phyloP scores from a whole-genome alignment of 2,329 filamentous ascomycete genomes.

The Pseudocercospora cruenta region DNA sequence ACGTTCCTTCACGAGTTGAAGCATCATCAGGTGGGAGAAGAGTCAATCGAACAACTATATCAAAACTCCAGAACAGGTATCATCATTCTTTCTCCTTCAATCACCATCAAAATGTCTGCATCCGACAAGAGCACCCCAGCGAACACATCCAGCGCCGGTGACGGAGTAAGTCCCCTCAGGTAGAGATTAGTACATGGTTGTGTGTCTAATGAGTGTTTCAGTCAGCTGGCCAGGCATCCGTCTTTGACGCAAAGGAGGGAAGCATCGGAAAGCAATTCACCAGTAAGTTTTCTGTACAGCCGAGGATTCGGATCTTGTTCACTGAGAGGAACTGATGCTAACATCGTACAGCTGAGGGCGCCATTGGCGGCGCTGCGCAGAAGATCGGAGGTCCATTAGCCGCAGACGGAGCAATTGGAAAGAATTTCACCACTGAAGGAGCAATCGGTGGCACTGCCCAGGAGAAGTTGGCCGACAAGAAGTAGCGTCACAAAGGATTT shows the following conservation, averaged over 20 bases:
- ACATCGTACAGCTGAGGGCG: background rate
- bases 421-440: constrained; percentile 16
- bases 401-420: constrained; percentile 13
- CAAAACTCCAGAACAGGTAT: background rate
- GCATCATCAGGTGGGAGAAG: background rate
- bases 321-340: background rate
- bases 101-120: background rate
- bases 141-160: background rate
- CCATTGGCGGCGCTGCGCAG: constrained; percentile 9
- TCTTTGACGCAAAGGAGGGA: constrained; percentile 1
- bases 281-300: background rate
- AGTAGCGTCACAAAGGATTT: background rate
- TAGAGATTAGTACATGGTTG: too few relatives aligned
- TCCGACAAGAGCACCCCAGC: constrained; percentile 4
- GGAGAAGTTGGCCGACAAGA: constrained; percentile 2
- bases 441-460: constrained; percentile 15
- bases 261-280: background rate
- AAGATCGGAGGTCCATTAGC: constrained; percentile 15
- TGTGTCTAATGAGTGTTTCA: background rate
- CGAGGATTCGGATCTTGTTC: background rate
- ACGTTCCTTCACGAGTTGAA: background rate
- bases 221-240: background rate
- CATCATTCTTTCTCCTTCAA: background rate
- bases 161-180: background rate
- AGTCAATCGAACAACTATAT: background rate